phyloP scores from a whole-genome alignment of 2,329 filamentous ascomycete genomes.

The Fusarium sp. region DNA sequence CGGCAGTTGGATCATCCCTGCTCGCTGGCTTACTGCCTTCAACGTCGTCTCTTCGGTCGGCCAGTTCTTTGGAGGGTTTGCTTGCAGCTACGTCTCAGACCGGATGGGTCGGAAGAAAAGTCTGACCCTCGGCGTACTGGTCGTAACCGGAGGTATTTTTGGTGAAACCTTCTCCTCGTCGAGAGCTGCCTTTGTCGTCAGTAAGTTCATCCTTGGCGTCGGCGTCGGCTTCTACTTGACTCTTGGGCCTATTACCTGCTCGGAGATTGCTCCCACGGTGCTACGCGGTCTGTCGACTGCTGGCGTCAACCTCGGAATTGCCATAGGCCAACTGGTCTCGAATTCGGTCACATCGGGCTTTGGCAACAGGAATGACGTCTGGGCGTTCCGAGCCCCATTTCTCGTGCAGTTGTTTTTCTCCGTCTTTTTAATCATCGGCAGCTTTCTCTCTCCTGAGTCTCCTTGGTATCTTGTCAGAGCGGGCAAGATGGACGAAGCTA shows the following conservation, averaged over 20 bases:
- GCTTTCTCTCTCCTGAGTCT: conserved; percentile 60
- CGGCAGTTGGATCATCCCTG: conserved; percentile 59
- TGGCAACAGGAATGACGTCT: conserved; percentile 64
- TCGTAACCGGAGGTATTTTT: conserved; percentile 53
- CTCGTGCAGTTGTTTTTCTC: conserved; percentile 58
- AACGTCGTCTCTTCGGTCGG: conserved; percentile 60
- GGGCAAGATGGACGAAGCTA: conserved; percentile 51
- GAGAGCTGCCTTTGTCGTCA: conserved; percentile 59
- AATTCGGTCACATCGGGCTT: conserved; percentile 72
- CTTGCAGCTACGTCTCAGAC: conserved; percentile 60
- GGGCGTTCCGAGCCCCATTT: conserved; percentile 67
- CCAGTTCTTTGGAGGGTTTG: conserved; percentile 64
- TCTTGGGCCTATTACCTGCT: conserved; percentile 62
- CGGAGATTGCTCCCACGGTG: conserved; percentile 63
- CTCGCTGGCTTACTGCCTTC: conserved; percentile 66
- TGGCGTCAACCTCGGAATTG: conserved; percentile 67
- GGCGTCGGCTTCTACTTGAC: conserved; percentile 65
- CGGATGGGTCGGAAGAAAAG: conserved; percentile 57
- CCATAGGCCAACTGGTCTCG: conserved; percentile 70
- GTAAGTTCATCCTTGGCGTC: conserved; percentile 63
- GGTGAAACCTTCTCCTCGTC: conserved; percentile 54
- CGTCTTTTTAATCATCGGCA: conserved; percentile 49
- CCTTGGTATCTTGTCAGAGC: conserved; percentile 58
- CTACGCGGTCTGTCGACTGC: conserved; percentile 65
- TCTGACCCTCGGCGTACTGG: conserved; percentile 49